Conservation (phyloP, 2,329 filamentous ascomycete species). For the Emergomyces pasteurianus region DNA sequence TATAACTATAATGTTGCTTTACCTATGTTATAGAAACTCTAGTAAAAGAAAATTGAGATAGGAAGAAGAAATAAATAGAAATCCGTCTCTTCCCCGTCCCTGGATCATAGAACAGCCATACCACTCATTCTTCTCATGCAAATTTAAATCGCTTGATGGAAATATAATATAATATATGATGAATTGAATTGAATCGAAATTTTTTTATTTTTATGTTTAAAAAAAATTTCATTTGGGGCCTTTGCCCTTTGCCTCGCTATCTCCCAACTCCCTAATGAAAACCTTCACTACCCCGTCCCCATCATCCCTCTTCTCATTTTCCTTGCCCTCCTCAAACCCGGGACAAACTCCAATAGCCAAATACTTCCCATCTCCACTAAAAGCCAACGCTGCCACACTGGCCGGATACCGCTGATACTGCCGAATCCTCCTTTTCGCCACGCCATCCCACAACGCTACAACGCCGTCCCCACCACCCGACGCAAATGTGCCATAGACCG, state of each 20-base stretch:
- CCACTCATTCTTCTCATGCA: neutral
- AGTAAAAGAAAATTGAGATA: neutral
- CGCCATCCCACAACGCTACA: constrained; percentile 86
- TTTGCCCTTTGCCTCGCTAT: constrained; percentile 82
- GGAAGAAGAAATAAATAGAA: neutral
- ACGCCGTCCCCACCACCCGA: constrained; percentile 82
- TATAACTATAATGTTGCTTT: neutral
- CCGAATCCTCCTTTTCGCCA: constrained; percentile 77
- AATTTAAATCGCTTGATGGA: constrained; percentile 1
- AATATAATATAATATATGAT: neutral
- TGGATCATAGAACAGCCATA: constrained; percentile 5
- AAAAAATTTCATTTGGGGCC: constrained; percentile 41
- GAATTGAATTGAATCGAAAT: constrained; percentile 26
- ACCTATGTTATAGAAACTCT: neutral
- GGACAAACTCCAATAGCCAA: constrained; percentile 73
- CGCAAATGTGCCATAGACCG: constrained; percentile 70
- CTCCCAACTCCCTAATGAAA: constrained; percentile 69
- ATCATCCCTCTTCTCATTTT: constrained; percentile 59
- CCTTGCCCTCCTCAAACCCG: constrained; percentile 77
- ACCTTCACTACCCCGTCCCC: constrained; percentile 63
- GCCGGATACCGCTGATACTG: constrained; percentile 78
- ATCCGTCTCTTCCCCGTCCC: neutral
- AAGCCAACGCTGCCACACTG: constrained; percentile 64
- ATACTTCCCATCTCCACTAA: constrained; percentile 64
- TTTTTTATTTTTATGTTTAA: constrained; percentile 6